These are phyloP conservation scores for Alternaria ventricosa DNA, from an alignment of 2,329 filamentous ascomycete genomes.

Conservation along the genomic window DNA sequence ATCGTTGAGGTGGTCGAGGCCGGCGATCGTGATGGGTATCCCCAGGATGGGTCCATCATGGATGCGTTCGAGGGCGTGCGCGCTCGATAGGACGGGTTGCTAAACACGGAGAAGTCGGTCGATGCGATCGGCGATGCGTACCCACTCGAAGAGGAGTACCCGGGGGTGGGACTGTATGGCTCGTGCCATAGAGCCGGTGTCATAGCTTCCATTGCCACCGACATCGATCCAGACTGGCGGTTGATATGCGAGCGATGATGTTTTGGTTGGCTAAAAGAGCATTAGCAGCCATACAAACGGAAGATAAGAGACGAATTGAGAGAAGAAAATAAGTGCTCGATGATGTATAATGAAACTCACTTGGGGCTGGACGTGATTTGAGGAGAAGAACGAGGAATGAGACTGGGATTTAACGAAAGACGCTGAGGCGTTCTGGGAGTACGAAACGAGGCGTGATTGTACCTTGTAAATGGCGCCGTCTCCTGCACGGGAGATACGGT, in stretches of 20 bases:
- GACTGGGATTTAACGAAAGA: conserved; percentile 36
- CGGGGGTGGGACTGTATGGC: conserved; percentile 37
- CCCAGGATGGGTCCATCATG: conserved; percentile 39
- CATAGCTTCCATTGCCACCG: conserved; percentile 28
- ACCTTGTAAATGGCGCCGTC: conserved; percentile 42
- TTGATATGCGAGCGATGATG: conserved; percentile 14
- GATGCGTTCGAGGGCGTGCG: conserved; percentile 49
- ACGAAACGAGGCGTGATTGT: conserved; percentile 47
- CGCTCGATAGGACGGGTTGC: conserved; percentile 42
- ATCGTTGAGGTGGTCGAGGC: conserved; percentile 44
- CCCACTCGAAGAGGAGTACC: conserved; percentile 43
- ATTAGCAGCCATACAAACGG: neutral
- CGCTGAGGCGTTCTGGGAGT: conserved; percentile 46
- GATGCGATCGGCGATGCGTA: conserved; percentile 40
- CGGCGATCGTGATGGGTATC: conserved; percentile 42
- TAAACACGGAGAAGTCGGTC: conserved; percentile 37
- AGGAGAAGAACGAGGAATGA: conserved; percentile 41
- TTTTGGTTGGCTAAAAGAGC: conserved; percentile 25
- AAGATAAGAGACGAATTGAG: neutral
- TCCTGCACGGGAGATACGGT: conserved; percentile 35
- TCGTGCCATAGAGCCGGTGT: conserved; percentile 32
- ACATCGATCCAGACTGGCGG: conserved; percentile 21
- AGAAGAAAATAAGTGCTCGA: conserved; percentile 12
- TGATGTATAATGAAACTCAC: conserved; percentile 45
- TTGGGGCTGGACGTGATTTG: conserved; percentile 35